Percentiles rank a stretch among this genome's conserved stretches.
These are phyloP conservation scores for Clonostachys chloroleuca DNA, from an alignment of 2,329 filamentous ascomycete genomes.

Conservation along the genomic window DNA sequence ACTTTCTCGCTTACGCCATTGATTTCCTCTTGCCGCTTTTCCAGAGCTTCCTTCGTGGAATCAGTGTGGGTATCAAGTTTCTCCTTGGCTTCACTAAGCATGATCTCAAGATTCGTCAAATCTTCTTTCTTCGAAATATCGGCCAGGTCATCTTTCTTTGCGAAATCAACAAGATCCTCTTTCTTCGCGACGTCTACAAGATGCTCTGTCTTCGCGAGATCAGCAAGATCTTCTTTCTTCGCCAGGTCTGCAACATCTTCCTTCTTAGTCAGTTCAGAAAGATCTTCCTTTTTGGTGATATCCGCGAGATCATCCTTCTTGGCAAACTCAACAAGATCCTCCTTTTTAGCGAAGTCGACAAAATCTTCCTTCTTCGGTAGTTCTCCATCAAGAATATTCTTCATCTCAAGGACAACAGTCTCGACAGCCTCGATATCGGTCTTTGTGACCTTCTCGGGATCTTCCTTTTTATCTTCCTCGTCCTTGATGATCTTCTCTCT, in stretches of 20 bases:
- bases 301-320: constrained; percentile 62
- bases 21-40: constrained; percentile 31
- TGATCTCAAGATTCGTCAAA: constrained; percentile 60
- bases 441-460: constrained; percentile 59
- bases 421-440: constrained; percentile 79
- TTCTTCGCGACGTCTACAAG: constrained; percentile 69
- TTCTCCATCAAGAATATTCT: constrained; percentile 64
- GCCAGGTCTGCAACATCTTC: not conserved
- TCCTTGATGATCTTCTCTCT: constrained; percentile 51
- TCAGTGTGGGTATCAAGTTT: constrained; percentile 62
- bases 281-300: constrained; percentile 1
- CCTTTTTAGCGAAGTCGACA: not conserved
- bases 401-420: constrained; percentile 79
- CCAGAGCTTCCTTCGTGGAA: constrained; percentile 57
- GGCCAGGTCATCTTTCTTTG: constrained; percentile 35
- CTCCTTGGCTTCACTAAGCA: constrained; percentile 69
- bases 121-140: constrained; percentile 48
- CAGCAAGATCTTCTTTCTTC: constrained; percentile 34
- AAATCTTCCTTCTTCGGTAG: not conserved
- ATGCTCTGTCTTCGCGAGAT: constrained; percentile 63
- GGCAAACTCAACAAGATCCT: constrained; percentile 54
- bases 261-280: not conserved
- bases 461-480: constrained; percentile 46
- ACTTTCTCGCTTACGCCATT: constrained; percentile 75
- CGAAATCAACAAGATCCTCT: constrained; percentile 61